These are phyloP conservation scores for grape (Vitis vinifera) DNA, from an alignment of 164 flowering plant species.

Conservation along the genomic window DNA sequence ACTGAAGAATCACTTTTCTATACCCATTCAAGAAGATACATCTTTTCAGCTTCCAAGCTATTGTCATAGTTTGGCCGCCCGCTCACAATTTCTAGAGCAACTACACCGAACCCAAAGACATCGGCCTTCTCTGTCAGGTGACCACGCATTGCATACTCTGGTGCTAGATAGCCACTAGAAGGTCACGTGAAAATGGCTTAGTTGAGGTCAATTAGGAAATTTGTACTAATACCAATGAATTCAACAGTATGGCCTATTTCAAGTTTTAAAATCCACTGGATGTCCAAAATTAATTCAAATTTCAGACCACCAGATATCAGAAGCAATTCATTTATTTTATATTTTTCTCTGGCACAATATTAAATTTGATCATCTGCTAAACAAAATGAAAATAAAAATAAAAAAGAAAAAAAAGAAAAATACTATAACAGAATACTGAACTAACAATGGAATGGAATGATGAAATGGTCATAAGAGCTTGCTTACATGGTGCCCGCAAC, in stretches of 20 bases:
- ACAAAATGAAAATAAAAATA: too few relatives aligned
- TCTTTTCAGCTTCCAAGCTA: slow-evolving; percentile 10
- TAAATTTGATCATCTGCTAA: too few relatives aligned
- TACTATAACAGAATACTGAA: neutral
- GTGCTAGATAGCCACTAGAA: slow-evolving; percentile 28
- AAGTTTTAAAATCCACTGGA: too few relatives aligned
- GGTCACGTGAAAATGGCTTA: neutral
- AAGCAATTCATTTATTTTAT: too few relatives aligned
- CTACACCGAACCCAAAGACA: slow-evolving; percentile 27
- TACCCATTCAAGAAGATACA: slow-evolving; percentile 32
- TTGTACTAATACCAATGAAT: too few relatives aligned
- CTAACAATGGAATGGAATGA: neutral
- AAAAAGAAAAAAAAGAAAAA: too few relatives aligned
- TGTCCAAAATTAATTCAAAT: too few relatives aligned
- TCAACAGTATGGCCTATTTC: too few relatives aligned
- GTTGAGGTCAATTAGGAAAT: too few relatives aligned
- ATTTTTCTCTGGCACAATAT: too few relatives aligned
- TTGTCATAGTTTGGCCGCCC: slow-evolving; percentile 24
- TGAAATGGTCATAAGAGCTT: neutral
- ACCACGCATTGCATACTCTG: slow-evolving; percentile 33
- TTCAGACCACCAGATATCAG: neutral
- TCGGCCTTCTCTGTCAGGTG: slow-evolving; percentile 28
- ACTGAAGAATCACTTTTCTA: neutral
- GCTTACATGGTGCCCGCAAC: slow-evolving; percentile 37
- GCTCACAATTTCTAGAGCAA: slow-evolving; percentile 23